A percentile compares a stretch with the other conserved stretches of the same genome.
These are phyloP conservation scores for Fusarium drepaniforme DNA, from an alignment of 2,329 filamentous ascomycete genomes.

Conservation along the genomic window DNA sequence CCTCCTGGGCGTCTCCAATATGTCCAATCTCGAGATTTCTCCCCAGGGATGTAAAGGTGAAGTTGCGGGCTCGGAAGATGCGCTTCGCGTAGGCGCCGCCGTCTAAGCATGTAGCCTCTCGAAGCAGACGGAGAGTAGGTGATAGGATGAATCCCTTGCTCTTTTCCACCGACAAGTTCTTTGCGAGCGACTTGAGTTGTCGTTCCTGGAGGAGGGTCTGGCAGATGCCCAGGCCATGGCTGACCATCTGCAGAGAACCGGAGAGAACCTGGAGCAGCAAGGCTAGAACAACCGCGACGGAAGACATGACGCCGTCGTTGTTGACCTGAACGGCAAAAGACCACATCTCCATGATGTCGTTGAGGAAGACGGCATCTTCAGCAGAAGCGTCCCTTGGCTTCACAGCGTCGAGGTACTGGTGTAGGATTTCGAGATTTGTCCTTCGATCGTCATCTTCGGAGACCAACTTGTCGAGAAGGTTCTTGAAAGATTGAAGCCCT, in stretches of 20 bases:
- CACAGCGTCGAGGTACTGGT: conserved; percentile 74
- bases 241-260: conserved; percentile 77
- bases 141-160: conserved; percentile 90
- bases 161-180: conserved; percentile 83
- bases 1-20: conserved; percentile 68
- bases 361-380: conserved; percentile 71
- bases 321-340: conserved; percentile 83
- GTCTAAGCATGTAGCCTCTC: conserved; percentile 87
- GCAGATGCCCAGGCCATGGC: conserved; percentile 82
- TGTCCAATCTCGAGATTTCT: conserved; percentile 82
- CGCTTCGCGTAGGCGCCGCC: conserved; percentile 83
- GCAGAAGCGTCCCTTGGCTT: conserved; percentile 59
- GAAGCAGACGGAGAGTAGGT: conserved; percentile 86
- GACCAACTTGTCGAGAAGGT: conserved; percentile 75
- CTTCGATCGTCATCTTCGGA: conserved; percentile 58
- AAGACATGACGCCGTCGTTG: conserved; percentile 84
- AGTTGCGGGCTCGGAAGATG: conserved; percentile 82
- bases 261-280: conserved; percentile 85
- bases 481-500: conserved; percentile 78
- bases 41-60: conserved; percentile 83
- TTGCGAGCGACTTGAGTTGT: conserved; percentile 83
- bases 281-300: conserved; percentile 83
- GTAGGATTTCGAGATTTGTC: conserved; percentile 68
- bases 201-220: conserved; percentile 84
- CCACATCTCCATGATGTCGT: conserved; percentile 90